A percentile compares a stretch with the other conserved stretches of the same genome.
These are phyloP conservation scores for Aureobasidium melanogenum DNA, from an alignment of 2,329 filamentous ascomycete species.

Conservation along the genomic window DNA sequence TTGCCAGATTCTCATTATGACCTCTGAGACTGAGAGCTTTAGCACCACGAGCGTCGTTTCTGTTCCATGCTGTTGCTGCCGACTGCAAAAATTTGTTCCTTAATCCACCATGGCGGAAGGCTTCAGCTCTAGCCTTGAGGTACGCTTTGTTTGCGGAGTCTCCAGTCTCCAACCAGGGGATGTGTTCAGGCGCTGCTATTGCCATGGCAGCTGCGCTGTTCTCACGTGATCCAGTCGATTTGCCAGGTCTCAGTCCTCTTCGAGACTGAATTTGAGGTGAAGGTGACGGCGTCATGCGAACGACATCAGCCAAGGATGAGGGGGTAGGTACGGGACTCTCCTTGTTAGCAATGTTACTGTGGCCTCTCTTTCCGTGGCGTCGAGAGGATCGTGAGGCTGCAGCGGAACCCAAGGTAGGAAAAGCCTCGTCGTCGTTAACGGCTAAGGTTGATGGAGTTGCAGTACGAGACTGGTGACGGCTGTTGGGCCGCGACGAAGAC, in stretches of 20 bases:
- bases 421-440: conserved; percentile 91
- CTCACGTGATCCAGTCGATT: conserved; percentile 59
- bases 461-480: conserved; percentile 63
- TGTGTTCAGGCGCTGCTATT: conserved; percentile 80
- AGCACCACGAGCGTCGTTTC: conserved; percentile 90
- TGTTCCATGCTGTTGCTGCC: conserved; percentile 96
- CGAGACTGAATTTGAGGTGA: conserved; percentile 44
- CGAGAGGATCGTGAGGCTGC: conserved; percentile 66
- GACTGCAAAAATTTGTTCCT: conserved; percentile 96
- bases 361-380: conserved; percentile 85
- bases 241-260: conserved; percentile 51
- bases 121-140: conserved; percentile 87
- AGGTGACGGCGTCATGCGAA: conserved; percentile 61
- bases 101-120: conserved; percentile 92
- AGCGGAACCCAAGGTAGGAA: conserved; percentile 76
- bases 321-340: conserved; percentile 51
- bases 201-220: conserved; percentile 73
- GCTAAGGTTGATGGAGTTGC: conserved; percentile 57
- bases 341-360: conserved; percentile 58
- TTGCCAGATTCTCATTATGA: conserved; percentile 92
- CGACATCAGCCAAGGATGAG: conserved; percentile 82
- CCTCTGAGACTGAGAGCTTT: conserved; percentile 90
- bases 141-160: conserved; percentile 87
- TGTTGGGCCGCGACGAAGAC: conserved; percentile 67
- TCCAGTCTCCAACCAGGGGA: conserved; percentile 94